Conservation (phyloP, 2,329 filamentous ascomycete genomes). For the Rhynchosporium agropyri region DNA sequence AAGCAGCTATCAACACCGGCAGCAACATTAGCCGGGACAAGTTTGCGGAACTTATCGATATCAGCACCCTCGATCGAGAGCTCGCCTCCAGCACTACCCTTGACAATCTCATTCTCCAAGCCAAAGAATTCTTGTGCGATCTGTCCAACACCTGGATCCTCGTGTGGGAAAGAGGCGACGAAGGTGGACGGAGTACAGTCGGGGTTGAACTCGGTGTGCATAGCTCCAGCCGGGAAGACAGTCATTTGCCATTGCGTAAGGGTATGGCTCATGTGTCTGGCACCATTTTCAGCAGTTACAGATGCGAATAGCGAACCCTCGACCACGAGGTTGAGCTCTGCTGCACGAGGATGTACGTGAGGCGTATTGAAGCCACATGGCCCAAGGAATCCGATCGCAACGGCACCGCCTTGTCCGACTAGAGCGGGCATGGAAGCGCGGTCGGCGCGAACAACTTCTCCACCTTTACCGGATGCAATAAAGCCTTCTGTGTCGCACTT, state of each 20-base stretch:
- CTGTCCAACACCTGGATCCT: conserved; percentile 44
- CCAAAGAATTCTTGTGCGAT: conserved; percentile 45
- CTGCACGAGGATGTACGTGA: conserved; percentile 56
- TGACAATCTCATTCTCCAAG: conserved; percentile 42
- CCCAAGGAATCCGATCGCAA: conserved; percentile 54
- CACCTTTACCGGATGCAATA: conserved; percentile 45
- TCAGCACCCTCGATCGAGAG: conserved; percentile 40
- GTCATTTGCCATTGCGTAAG: conserved; percentile 53
- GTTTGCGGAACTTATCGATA: conserved; percentile 40
- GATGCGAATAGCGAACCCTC: conserved; percentile 52
- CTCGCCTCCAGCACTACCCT: conserved; percentile 38
- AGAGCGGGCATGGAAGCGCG: conserved; percentile 59
- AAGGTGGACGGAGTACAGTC: conserved; percentile 54
- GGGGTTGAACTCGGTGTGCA: conserved; percentile 60
- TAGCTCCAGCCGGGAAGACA: conserved; percentile 55
- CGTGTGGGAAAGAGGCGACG: conserved; percentile 47
- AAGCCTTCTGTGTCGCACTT: conserved; percentile 32
- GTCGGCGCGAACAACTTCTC: conserved; percentile 54
- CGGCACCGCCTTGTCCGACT: conserved; percentile 51
- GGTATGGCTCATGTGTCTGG: conserved; percentile 46
- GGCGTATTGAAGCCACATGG: conserved; percentile 59
- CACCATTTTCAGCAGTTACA: conserved; percentile 56
- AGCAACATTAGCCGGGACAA: conserved; percentile 48
- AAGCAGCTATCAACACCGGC: conserved; percentile 50
- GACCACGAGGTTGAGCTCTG: conserved; percentile 55